Conservation (phyloP, 1,284 basidiomycete species). For the Tilletia setariae region DNA sequence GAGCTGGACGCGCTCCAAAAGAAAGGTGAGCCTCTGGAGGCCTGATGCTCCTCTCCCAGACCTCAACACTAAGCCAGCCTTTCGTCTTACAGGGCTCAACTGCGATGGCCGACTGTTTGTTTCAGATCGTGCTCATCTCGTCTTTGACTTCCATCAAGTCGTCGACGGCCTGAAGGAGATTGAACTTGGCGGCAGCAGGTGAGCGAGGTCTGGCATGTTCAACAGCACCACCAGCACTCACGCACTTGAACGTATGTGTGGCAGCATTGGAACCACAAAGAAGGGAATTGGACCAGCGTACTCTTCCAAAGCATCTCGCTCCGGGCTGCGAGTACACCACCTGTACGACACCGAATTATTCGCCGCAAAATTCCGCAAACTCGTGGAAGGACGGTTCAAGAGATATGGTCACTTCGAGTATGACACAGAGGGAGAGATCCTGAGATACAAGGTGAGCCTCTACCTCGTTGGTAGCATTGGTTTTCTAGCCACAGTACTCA, state of each 20-base stretch:
- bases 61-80: too few species aligned
- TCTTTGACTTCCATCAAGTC: constrained; percentile 99
- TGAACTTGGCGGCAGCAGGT: constrained; percentile 75
- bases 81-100: constrained; percentile 67
- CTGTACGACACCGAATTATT: constrained; percentile 85
- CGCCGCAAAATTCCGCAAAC: constrained; percentile 84
- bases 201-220: neutral
- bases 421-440: constrained; percentile 93
- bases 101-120: constrained; percentile 83
- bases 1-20: constrained; percentile 83
- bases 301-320: constrained; percentile 93
- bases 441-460: constrained; percentile 73
- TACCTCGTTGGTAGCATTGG: too few species aligned
- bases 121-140: constrained; percentile 92
- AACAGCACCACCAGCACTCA: neutral
- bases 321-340: constrained; percentile 92
- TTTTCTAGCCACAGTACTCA: neutral
- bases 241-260: neutral
- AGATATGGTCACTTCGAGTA: constrained; percentile 98
- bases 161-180: constrained; percentile 98
- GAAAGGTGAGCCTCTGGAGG: constrained; percentile 65
- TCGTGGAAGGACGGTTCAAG: constrained; percentile 96
- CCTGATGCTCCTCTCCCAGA: neutral
- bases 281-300: constrained; percentile 98
- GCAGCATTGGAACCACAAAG: constrained; percentile 94